A percentile compares a stretch with the other conserved stretches of the same genome.
Evolutionary conservation across 495 filamentous ascomycete genomes (phyloP).

Genomic region (Aspergillus taichungensis): DNA sequence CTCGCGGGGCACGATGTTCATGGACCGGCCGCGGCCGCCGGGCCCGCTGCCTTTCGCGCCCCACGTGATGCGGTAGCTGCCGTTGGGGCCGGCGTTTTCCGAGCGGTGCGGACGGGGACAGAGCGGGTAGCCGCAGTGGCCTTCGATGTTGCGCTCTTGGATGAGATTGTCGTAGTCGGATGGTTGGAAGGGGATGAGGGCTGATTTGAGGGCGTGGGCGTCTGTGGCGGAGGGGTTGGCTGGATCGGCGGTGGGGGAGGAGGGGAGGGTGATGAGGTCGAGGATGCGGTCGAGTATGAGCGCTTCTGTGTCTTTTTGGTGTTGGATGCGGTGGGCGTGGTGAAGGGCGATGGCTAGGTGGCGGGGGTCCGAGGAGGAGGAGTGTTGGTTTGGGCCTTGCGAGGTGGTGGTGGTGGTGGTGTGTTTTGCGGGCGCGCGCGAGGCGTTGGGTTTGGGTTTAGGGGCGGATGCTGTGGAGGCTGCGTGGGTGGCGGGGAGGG

Average conservation of each 20-base stretch:
- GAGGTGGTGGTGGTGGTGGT: conserved; percentile 27
- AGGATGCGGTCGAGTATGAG: conserved; percentile 62
- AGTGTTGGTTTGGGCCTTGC: conserved; percentile 27
- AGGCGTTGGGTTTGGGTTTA: conserved; percentile 11
- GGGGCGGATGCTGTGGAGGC: conserved; percentile 17
- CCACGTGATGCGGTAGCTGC: conserved; percentile 41
- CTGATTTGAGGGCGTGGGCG: conserved; percentile 43
- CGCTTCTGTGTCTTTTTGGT: conserved; percentile 63
- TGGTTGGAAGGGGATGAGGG: conserved; percentile 66
- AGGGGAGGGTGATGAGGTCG: conserved; percentile 54
- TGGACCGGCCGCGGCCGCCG: conserved; percentile 37
- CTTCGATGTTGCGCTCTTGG: conserved; percentile 73
- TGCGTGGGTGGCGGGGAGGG: conserved; percentile 27
- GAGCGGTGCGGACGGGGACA: conserved; percentile 52
- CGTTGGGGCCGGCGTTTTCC: conserved; percentile 21
- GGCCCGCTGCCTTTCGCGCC: conserved; percentile 43
- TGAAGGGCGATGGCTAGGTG: conserved; percentile 59
- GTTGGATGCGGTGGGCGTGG: conserved; percentile 71
- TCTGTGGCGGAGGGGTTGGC: conserved; percentile 50
- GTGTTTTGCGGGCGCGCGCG: conserved; percentile 14
- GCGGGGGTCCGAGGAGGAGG: conserved; percentile 38
- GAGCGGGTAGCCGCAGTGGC: conserved; percentile 72
- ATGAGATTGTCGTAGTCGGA: conserved; percentile 79
- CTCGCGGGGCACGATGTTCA: conserved; percentile 53
- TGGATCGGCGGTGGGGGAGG: conserved; percentile 42